A percentile compares a stretch with the other conserved stretches of the same genome.
Evolutionary conservation across 2,329 filamentous ascomycete genomes (phyloP).

Genomic region (Coleophoma eucalyptorum): DNA sequence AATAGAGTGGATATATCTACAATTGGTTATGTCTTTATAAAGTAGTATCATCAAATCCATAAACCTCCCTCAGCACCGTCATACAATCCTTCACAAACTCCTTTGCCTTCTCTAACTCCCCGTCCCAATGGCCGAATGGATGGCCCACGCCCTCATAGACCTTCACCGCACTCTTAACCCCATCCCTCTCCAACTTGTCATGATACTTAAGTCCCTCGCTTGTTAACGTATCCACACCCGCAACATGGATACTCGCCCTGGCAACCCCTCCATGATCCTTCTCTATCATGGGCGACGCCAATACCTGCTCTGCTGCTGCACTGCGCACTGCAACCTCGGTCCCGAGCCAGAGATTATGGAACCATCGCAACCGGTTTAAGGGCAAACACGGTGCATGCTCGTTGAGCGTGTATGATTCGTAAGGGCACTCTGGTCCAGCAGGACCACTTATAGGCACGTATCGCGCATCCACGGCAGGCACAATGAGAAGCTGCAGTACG

Average conservation of each 20-base stretch:
- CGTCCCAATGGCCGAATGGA: constrained; percentile 32
- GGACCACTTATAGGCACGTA: constrained; percentile 28
- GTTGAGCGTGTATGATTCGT: constrained; percentile 27
- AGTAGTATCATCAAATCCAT: background rate
- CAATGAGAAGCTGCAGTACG: constrained; percentile 29
- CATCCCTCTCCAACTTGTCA: constrained; percentile 25
- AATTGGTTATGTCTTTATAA: background rate
- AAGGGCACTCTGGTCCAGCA: constrained; percentile 23
- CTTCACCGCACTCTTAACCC: constrained; percentile 28
- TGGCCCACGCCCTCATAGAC: constrained; percentile 32
- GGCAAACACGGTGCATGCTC: constrained; percentile 32
- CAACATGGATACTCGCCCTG: constrained; percentile 29
- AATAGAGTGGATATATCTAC: too few relatives aligned
- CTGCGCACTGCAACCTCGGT: constrained; percentile 20
- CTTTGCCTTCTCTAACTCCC: constrained; percentile 25
- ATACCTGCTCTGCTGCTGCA: constrained; percentile 24
- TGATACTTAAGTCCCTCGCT: constrained; percentile 30
- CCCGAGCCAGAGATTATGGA: constrained; percentile 33
- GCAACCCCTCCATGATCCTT: constrained; percentile 28
- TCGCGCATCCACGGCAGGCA: constrained; percentile 30
- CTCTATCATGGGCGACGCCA: constrained; percentile 30
- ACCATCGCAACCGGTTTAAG: constrained; percentile 30
- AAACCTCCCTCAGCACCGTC: constrained; percentile 9
- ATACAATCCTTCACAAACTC: constrained; percentile 29
- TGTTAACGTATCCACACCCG: constrained; percentile 30